These are phyloP conservation scores for Podosphaera fusca DNA, from an alignment of 2,329 filamentous ascomycete genomes.

Conservation along the genomic window DNA sequence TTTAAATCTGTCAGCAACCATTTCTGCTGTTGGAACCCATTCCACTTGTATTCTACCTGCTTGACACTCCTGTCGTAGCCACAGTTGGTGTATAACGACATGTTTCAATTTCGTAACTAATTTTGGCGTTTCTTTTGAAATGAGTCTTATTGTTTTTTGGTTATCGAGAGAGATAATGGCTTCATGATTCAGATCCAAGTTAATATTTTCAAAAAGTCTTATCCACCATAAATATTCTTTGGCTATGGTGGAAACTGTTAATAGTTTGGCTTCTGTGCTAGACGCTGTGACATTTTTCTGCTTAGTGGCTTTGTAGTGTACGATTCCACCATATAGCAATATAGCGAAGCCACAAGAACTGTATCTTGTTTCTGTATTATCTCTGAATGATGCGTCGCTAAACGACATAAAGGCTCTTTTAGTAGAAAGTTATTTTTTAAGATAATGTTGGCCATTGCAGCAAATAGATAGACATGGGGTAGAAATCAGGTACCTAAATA, in stretches of 20 bases:
- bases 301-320: no score
- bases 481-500: no score
- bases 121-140: background rate
- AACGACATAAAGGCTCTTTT: background rate
- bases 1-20: background rate
- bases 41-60: background rate
- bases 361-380: background rate
- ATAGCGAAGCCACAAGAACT: no score
- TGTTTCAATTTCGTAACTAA: background rate
- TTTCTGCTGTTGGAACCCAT: background rate
- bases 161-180: background rate
- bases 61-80: background rate
- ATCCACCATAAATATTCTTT: constrained; percentile 1
- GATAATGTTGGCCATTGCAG: background rate
- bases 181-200: background rate
- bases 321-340: no score
- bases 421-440: background rate
- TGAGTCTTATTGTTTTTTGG: background rate
- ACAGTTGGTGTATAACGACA: background rate
- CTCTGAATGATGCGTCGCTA: background rate
- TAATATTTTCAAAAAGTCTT: background rate
- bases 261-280: background rate
- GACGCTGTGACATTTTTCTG: background rate
- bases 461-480: no score
- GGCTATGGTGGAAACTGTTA: background rate